Evolutionary conservation across 1,284 basidiomycete species (phyloP).

Genomic region (Laetiporus sulphureus): DNA sequence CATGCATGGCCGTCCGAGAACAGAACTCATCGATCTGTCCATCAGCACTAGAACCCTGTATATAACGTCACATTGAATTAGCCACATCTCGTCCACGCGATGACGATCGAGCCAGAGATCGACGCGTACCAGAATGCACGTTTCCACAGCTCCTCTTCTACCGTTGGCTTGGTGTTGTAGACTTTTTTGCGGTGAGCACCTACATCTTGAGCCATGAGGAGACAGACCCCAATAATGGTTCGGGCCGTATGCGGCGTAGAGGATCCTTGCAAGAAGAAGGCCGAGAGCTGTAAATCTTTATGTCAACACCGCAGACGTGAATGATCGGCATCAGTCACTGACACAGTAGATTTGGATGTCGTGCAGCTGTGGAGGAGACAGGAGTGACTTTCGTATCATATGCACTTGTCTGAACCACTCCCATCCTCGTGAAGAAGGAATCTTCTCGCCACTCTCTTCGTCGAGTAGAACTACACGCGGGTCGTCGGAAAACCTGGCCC

Average conservation of each 20-base stretch:
- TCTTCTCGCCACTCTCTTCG: slow-evolving; percentile 28
- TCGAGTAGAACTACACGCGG: slow-evolving; percentile 47
- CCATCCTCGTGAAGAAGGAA: slow-evolving; percentile 66
- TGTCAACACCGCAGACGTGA: neutral
- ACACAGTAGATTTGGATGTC: slow-evolving; percentile 66
- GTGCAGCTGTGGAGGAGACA: slow-evolving; percentile 57
- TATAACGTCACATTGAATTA: neutral
- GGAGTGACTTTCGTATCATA: slow-evolving; percentile 38
- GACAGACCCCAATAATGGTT: slow-evolving; percentile 66
- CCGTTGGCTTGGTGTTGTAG: slow-evolving; percentile 30
- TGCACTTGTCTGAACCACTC: slow-evolving; percentile 67
- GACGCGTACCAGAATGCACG: slow-evolving; percentile 43
- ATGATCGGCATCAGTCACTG: slow-evolving; percentile 4
- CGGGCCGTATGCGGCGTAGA: slow-evolving; percentile 65
- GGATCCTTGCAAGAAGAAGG: slow-evolving; percentile 43
- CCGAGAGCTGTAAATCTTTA: slow-evolving; percentile 10
- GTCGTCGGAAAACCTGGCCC: slow-evolving; percentile 44
- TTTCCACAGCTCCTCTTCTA: slow-evolving; percentile 67
- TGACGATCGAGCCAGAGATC: too few species aligned
- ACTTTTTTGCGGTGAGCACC: slow-evolving; percentile 53
- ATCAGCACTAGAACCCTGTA: slow-evolving; percentile 39
- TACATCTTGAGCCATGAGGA: slow-evolving; percentile 61
- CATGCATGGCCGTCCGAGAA: slow-evolving; percentile 57
- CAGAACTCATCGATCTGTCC: slow-evolving; percentile 48
- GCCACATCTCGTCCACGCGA: neutral